phyloP scores from a whole-genome alignment of 2,329 filamentous ascomycete genomes.

The Didymella lethalis region DNA sequence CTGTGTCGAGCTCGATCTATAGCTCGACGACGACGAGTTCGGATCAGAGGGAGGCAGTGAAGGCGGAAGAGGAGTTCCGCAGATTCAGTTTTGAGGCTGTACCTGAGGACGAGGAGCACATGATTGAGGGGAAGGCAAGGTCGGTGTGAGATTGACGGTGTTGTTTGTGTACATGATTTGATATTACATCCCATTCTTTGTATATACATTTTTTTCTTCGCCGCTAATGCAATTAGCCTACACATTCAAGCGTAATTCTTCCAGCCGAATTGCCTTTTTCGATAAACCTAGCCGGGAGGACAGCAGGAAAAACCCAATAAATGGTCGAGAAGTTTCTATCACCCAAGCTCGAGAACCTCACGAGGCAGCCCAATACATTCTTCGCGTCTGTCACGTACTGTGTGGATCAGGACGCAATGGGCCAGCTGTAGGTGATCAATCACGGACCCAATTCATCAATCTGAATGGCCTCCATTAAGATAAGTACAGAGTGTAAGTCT shows the following conservation, averaged over 20 bases:
- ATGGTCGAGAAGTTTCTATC: too few relatives aligned
- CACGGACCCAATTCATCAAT: too few relatives aligned
- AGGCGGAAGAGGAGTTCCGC: conserved; percentile 30
- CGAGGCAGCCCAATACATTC: too few relatives aligned
- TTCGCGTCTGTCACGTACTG: too few relatives aligned
- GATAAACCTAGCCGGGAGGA: too few relatives aligned
- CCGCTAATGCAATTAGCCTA: neutral
- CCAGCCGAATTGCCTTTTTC: too few relatives aligned
- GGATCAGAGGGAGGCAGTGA: conserved; percentile 21
- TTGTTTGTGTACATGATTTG: conserved; percentile 3
- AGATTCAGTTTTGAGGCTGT: conserved; percentile 33
- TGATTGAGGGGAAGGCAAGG: neutral
- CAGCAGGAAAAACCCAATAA: too few relatives aligned
- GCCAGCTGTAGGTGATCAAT: too few relatives aligned
- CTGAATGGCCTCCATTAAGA: too few relatives aligned
- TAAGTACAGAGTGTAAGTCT: too few relatives aligned
- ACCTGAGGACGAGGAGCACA: conserved; percentile 5
- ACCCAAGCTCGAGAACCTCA: too few relatives aligned
- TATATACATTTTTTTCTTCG: conserved; percentile 7
- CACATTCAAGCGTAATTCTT: neutral
- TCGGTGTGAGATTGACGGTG: neutral
- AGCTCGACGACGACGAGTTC: conserved; percentile 20
- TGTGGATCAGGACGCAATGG: too few relatives aligned
- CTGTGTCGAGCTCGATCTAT: conserved; percentile 19
- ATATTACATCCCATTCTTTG: conserved; percentile 2